Evolutionary conservation across 768 basidiomycete genomes (phyloP), one percentile per base, ranked within the genome.

Genomic region (Suillus subaureus): DNA sequence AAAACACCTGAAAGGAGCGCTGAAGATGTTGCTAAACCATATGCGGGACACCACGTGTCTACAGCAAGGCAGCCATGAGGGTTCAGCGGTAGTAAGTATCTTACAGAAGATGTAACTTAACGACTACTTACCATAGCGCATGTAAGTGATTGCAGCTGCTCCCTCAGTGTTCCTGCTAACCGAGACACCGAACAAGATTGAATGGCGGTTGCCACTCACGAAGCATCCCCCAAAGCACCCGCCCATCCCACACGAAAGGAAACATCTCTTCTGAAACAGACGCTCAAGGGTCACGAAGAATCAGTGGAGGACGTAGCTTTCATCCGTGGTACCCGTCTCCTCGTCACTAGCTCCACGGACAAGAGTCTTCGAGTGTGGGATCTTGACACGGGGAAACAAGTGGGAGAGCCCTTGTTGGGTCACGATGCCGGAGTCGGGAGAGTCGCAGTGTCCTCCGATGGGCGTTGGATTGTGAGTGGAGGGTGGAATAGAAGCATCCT

Each of bases 371-470:
- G 68, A 3, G 12, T 69, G 23, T 69, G 68, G 68, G 33, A 69
- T 54, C 6, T 55, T 3, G 54, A 60, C 4, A 51, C 64, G 4
- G 81, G 81, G 65, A 78, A 79, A 35, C 56, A 31, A 21, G 9
- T 49, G 3, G 37, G 43, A 0, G 31, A 40, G 31, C 23, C 42
- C 21, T 51, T 71, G 6, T 40, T 58, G 42, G 71, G 49, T 4
- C 67, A 73, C 60, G 35, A 28, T 21, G 66, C 62, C 52, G 31
- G 15, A 16, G 65, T 73, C 56, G 79, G 78, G 8, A 76, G 72
- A 51, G 79, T 83, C 64, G 69, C 75, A 68, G 76, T 81, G 40
- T 71, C 72, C 26, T 42, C 64, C 0, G 63, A 72, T 55, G 71
- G 70, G 21, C 12, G 56, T 23, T 55, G 45, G 35, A 51, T 73